Base-by-base conservation (phyloP, 495 filamentous ascomycete genomes). In the Viridothelium virens region DNA sequence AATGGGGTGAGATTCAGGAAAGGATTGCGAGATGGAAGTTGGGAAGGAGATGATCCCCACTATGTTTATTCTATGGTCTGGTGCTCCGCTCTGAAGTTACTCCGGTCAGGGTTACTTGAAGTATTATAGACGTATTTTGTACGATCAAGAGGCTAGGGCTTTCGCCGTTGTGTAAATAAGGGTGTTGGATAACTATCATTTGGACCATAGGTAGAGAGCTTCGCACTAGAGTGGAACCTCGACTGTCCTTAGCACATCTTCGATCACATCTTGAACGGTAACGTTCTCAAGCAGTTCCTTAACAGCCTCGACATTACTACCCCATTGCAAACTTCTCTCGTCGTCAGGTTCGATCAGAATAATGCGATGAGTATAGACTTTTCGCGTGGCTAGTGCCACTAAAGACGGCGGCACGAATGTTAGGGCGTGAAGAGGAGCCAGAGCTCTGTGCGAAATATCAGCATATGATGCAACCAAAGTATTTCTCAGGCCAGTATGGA, bases 271-370 rank as follows among this genome's bases (percentile, higher is more conserved):
- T 71, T 93, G 91, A 0, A 86, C 81, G 2, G 83, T 86, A 7
- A 94, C 77, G 25, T 85, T 86, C 18, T 85, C 84, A 33, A 97
- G 71, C 65, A 90, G 66, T 38, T 79, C 79, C 56, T 81, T 79
- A 1, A 96, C 84, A 10, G 89, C 89, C 34, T 76, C 78, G 2
- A 87, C 46, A 63, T 95, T 86, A 74, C 92, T 96, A 3, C 94
- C 94, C 83, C 94, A 99, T 74, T 96, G 91, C 78, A 96, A 81
- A 72, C 92, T 97, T 50, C 92, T 77, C 77, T 99, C 94, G 64
- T 83, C 81, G 67, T 87, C 86, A 0, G 90, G 82, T 2, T 73
- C 78, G 1, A 85, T 81, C 9, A 96, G 80, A 2, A 81, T 72
- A n/a, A 98, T 83, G 34, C 90, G 85, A 74, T 98, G 95, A 36